A percentile compares a stretch with the other conserved stretches of the same genome.
These are phyloP conservation scores for Sporisorium sorghi DNA, from an alignment of 1,284 basidiomycete genomes.

Conservation along the genomic window DNA sequence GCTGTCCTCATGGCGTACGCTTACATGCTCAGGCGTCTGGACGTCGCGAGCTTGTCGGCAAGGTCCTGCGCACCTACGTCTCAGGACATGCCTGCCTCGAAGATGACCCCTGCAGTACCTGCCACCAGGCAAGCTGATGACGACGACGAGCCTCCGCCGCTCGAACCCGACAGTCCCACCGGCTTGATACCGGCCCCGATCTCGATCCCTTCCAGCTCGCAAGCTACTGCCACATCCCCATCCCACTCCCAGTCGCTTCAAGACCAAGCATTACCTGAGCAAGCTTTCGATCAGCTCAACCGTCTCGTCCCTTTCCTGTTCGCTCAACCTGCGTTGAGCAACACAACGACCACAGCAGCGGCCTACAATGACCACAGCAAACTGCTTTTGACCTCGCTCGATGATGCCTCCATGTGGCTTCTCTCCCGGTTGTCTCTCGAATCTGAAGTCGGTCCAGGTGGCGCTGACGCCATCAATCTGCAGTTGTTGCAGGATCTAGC, in stretches of 20 bases:
- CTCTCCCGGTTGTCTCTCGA: constrained; percentile 31
- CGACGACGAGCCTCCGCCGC: constrained; percentile 50
- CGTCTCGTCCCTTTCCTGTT: constrained; percentile 37
- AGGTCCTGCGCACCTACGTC: background rate
- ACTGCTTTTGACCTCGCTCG: constrained; percentile 13
- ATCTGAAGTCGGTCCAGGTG: constrained; percentile 17
- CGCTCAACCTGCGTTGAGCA: background rate
- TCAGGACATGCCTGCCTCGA: background rate
- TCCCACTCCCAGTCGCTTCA: background rate
- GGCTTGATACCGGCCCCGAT: background rate
- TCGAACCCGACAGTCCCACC: constrained; percentile 36
- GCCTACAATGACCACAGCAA: constrained; percentile 5
- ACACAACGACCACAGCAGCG: no score
- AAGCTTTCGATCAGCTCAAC: constrained; percentile 14
- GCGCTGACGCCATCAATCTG: constrained; percentile 22
- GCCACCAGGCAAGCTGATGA: background rate
- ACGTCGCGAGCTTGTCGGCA: constrained; percentile 38
- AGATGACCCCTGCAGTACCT: no score
- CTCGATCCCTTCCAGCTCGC: background rate
- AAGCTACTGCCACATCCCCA: background rate
- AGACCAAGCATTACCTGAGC: background rate
- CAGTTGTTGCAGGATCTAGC: constrained; percentile 33
- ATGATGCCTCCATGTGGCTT: constrained; percentile 40
- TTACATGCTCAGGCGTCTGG: constrained; percentile 47
- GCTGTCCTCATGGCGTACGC: constrained; percentile 52